A percentile compares a stretch with the other conserved stretches of the same genome.
phyloP scores from a whole-genome alignment of 2,329 filamentous ascomycete genomes.

The Falciphora oryzae region DNA sequence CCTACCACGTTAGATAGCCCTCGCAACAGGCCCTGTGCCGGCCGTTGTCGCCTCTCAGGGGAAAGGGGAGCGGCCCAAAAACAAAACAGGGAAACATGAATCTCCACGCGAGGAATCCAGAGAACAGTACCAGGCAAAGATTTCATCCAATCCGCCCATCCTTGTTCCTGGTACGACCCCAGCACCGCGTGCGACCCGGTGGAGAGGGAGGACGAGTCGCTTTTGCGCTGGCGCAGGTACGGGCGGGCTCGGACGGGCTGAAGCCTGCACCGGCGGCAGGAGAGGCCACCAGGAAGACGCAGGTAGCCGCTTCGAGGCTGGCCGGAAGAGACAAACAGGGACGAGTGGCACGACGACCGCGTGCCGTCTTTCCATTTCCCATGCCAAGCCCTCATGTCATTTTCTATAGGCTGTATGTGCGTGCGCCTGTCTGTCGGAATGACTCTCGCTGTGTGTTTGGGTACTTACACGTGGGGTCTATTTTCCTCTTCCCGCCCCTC shows the following conservation, averaged over 20 bases:
- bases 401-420: not conserved
- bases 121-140: not conserved
- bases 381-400: not conserved
- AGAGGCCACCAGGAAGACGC: not conserved
- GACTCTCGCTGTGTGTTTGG: too few relatives aligned
- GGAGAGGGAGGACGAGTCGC: not conserved
- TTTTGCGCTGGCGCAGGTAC: not conserved
- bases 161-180: not conserved
- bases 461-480: too few relatives aligned
- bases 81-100: too few relatives aligned
- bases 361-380: not conserved
- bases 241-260: not conserved
- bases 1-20: not conserved
- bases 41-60: too few relatives aligned
- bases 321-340: not conserved
- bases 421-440: too few relatives aligned
- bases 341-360: not conserved
- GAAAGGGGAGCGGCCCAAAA: too few relatives aligned
- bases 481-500: too few relatives aligned
- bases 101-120: too few relatives aligned
- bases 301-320: not conserved
- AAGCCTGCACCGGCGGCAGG: not conserved
- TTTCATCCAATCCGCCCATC: not conserved
- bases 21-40: too few relatives aligned
- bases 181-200: not conserved